Base-by-base conservation (phyloP, 148 eudicot genomes). In the Bassia scoparia region DNA sequence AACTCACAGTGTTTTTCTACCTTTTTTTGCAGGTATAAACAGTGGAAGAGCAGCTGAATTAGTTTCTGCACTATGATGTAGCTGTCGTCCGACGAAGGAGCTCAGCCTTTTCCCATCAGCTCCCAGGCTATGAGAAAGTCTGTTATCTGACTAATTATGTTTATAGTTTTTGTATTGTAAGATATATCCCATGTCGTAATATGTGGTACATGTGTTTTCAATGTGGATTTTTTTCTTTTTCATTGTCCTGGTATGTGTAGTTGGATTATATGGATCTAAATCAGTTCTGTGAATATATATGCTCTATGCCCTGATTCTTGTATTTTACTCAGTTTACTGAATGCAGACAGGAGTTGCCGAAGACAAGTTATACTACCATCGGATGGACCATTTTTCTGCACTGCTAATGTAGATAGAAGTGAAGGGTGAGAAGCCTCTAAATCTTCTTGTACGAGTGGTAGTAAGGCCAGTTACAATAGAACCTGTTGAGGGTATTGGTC, bases 121-220 rank as follows among this genome's bases (percentile, higher is more conserved):
- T 83, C 69, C 78, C 87, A 18, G 82, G 83, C 74, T 79, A 74
- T 74, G 89, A 86, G 72, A 86, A 88, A 77, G 96, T 76, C 41
- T 78, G 30, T 38, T 33, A 55, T 62, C 52, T 48, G 34, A 35
- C 33, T 41, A 41, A 41, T 41, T 49, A 15, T 49, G 18, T 49
- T 49, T 49, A 15, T 18, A 49, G 12, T 15, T 3, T 49, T 49
- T 49, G 17, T n/a, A 62, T 27, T 12, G 2, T 13, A 9, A 23
- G 21, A 20, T 52, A 1, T 20, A 18, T 7, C 56, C 56, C n/a
- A 52, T 49, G 54, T n/a, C 54, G 17, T 52, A 2, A 52, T 52
- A 18, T 18, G 23, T n/a, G 56, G 7, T 6, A n/a, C 9, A 21
- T 21, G 20, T 52, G 23, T 52, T 18, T 52, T 23, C 20, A 52